Evolutionary conservation across 2,329 filamentous ascomycete genomes (phyloP).

Genomic region (Colletotrichum tropicale): DNA sequence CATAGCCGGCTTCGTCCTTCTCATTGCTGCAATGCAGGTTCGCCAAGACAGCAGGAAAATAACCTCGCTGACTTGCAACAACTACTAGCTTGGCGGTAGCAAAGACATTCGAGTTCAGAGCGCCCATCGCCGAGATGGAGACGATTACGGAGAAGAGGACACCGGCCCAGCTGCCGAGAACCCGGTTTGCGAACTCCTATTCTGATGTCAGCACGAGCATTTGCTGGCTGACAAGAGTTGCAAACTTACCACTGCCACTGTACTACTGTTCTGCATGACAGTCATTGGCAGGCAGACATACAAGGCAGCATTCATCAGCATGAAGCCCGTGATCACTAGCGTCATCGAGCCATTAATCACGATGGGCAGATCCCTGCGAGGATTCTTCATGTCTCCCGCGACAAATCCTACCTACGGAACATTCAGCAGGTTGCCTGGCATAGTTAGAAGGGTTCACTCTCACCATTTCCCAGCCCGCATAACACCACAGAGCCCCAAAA

Average conservation of each 20-base stretch:
- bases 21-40: conserved; percentile 29
- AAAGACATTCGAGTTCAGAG: conserved; percentile 48
- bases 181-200: conserved; percentile 29
- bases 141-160: conserved; percentile 43
- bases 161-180: conserved; percentile 40
- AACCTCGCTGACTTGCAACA: conserved; percentile 34
- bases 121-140: conserved; percentile 43
- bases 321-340: conserved; percentile 43
- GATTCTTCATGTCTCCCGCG: conserved; percentile 30
- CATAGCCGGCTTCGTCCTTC: conserved; percentile 29
- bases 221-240: background rate
- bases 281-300: conserved; percentile 46
- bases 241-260: conserved; percentile 44
- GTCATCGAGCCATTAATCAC: conserved; percentile 46
- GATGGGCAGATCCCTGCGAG: conserved; percentile 34
- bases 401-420: conserved; percentile 27
- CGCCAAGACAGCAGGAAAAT: conserved; percentile 28
- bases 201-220: conserved; percentile 26
- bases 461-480: conserved; percentile 49
- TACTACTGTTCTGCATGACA: conserved; percentile 40
- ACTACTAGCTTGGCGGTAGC: conserved; percentile 44
- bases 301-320: conserved; percentile 45
- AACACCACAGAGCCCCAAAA: conserved; percentile 46
- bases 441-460: conserved; percentile 26
- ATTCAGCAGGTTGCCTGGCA: background rate